Conservation (phyloP, 75 land plant genomes). For the Gnetum montanum region DNA sequence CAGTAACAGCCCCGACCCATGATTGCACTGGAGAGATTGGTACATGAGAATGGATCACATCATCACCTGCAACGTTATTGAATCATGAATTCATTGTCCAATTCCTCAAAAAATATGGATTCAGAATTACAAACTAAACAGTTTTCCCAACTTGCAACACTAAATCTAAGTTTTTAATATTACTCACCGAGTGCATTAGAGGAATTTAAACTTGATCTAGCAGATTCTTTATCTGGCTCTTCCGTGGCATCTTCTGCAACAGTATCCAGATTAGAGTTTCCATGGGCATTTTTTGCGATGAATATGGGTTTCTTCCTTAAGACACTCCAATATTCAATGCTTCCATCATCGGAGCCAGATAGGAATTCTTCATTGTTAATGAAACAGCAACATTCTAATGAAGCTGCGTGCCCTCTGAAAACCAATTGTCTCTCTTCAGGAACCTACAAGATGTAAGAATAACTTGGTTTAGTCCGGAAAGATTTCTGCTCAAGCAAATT, state of each 20-base stretch:
- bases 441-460: slow-evolving; percentile 49
- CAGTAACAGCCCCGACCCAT: slow-evolving; percentile 90
- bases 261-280: slow-evolving; percentile 6
- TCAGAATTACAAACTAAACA: no score
- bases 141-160: no score
- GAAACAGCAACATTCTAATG: slow-evolving; percentile 88
- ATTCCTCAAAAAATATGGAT: no score
- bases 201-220: no score
- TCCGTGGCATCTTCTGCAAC: neutral
- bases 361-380: slow-evolving; percentile 75
- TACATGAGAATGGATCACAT: neutral
- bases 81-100: no score
- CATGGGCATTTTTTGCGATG: slow-evolving; percentile 83
- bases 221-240: slow-evolving; percentile 10
- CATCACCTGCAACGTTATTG: slow-evolving; percentile 54
- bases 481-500: neutral
- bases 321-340: slow-evolving; percentile 76
- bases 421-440: slow-evolving; percentile 84
- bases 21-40: slow-evolving; percentile 36
- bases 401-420: slow-evolving; percentile 79
- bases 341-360: slow-evolving; percentile 96
- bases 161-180: no score
- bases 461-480: neutral
- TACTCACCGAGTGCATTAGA: no score
- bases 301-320: slow-evolving; percentile 71